Evolutionary conservation across 2,329 filamentous ascomycete species (phyloP).

Genomic region (Alternaria sp.): DNA sequence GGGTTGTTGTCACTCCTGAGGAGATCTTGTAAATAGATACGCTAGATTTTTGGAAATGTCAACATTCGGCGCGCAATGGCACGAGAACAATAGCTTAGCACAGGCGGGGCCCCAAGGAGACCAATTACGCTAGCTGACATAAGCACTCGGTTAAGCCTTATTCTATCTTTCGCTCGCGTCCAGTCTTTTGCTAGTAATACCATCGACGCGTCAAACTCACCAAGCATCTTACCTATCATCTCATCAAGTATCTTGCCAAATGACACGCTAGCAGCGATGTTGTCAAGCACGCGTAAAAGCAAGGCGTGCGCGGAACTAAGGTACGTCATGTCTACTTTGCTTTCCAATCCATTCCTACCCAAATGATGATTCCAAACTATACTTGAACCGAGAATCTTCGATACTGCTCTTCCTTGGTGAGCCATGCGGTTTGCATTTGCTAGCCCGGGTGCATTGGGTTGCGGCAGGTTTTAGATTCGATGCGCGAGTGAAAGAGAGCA

Average conservation of each 20-base stretch:
- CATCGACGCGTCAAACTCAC: slow-evolving; percentile 2
- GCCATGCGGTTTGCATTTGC: slow-evolving; percentile 18
- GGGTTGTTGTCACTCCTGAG: slow-evolving; percentile 39
- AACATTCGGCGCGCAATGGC: neutral
- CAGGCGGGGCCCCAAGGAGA: neutral
- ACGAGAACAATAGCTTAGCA: neutral
- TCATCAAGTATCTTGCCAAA: neutral
- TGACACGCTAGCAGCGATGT: neutral
- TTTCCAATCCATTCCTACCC: neutral
- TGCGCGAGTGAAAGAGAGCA: slow-evolving; percentile 29
- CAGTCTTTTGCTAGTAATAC: neutral
- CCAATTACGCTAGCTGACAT: slow-evolving; percentile 11
- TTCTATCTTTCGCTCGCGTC: neutral
- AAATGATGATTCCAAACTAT: slow-evolving; percentile 23
- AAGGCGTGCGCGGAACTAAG: neutral
- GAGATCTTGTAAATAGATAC: slow-evolving; percentile 32
- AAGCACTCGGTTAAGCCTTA: slow-evolving; percentile 7
- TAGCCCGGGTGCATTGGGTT: slow-evolving; percentile 15
- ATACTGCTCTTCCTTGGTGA: neutral
- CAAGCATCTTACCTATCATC: neutral
- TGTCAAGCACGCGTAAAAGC: neutral
- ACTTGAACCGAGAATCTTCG: slow-evolving; percentile 24
- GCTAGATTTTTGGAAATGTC: neutral
- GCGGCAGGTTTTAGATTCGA: slow-evolving; percentile 11
- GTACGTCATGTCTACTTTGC: slow-evolving; percentile 1